Base-by-base conservation (phyloP, 805 yeast genomes). In the Saturnispora gosingensis region DNA sequence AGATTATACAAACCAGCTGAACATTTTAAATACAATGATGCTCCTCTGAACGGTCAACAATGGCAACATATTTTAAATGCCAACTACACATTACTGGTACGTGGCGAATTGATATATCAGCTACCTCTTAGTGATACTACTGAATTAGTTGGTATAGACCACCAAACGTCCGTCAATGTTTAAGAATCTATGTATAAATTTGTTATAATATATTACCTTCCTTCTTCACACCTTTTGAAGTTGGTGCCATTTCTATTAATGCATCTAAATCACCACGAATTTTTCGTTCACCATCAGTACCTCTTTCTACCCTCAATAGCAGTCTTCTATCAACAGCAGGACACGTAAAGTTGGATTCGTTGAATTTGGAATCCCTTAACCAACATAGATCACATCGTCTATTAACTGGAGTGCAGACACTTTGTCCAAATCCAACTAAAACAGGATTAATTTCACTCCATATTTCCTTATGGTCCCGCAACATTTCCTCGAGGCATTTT, bases 371-470 rank as follows among this genome's bases (percentile, higher is more conserved):
- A 50, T 62, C 67, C 15, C 77, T 79, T 59, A 83, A 67, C 3
- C 76, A 61, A 59, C 97, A 88, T 6, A 83, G 57, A 60, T 83
- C 90, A 66, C 97, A 88, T 54, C 84, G 73, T 11, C 75, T 64
- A 4, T 82, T 81, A 50, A 83, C 73, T 0, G 96, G 85, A 9
- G 81, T 75, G 63, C 97, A 90, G 3, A 90, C 76, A 0, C 83
- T 82, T 65, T 90, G 98, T 11, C 98, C 98, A 71, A 89, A 90
- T 4, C 98, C 97, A 8, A 90, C 98, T 6, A 91, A 66, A 9
- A 85, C 65, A 1, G 95, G 95, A 63, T 90, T 90, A 40, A 91
- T 81, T 52, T 87, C 95, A 10, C 74, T 71, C 98, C 98, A 90
- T 45, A 78, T 73, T 34, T 80, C 80, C 45, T 62, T 66, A 44